Conservation (phyloP, 495 filamentous ascomycete genomes). For the Peziza echinospora region DNA sequence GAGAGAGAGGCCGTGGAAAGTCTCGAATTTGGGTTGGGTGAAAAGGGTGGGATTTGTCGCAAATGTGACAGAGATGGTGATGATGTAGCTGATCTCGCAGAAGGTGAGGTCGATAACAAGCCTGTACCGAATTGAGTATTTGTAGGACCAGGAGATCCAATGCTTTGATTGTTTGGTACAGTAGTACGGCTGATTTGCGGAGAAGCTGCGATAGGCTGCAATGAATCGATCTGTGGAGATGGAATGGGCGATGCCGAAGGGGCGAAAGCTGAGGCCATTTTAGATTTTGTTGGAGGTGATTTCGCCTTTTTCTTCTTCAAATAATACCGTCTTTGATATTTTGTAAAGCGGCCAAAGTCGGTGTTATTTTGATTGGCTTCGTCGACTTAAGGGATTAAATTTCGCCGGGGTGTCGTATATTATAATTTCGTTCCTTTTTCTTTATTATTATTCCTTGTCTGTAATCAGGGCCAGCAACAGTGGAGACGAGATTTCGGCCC, state of each 20-base stretch:
- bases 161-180: conserved; percentile 20
- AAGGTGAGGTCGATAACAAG: conserved; percentile 30
- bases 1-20: conserved; percentile 25
- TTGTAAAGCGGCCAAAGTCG: too few species aligned
- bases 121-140: too few species aligned
- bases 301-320: too few species aligned
- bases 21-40: conserved; percentile 36
- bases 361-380: too few species aligned
- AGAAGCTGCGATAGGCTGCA: conserved; percentile 20
- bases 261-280: not conserved
- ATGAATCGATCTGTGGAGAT: not conserved
- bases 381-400: too few species aligned
- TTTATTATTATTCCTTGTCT: too few species aligned
- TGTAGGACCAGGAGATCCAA: conserved; percentile 24
- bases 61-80: conserved; percentile 28
- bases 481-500: too few species aligned
- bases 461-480: too few species aligned
- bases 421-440: too few species aligned
- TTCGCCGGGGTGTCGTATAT: too few species aligned
- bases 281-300: too few species aligned
- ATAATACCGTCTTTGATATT: too few species aligned
- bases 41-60: conserved; percentile 35
- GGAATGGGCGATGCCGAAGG: not conserved
- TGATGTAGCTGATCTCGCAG: conserved; percentile 27
- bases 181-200: conserved; percentile 22